phyloP scores from a whole-genome alignment of 2,329 filamentous ascomycete species.

The Penicillium sp. region DNA sequence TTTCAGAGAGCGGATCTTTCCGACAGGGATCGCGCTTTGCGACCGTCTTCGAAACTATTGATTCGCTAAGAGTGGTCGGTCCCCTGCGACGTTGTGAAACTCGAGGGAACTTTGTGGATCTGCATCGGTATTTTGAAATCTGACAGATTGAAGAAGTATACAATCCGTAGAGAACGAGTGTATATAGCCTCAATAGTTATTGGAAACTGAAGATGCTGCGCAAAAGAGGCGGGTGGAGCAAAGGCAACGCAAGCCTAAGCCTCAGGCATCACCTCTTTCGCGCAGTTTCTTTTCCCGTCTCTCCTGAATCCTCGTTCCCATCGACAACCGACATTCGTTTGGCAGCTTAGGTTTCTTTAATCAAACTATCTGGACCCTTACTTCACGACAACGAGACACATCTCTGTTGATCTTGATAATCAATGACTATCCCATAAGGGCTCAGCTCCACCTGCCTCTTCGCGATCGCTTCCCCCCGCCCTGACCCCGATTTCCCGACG shows the following conservation, averaged over 20 bases:
- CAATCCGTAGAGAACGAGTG: background rate
- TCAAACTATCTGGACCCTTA: background rate
- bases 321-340: background rate
- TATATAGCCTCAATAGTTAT: background rate
- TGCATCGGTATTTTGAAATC: background rate
- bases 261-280: conserved; percentile 1
- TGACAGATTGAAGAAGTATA: background rate
- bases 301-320: background rate
- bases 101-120: background rate
- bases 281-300: conserved; percentile 1
- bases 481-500: background rate
- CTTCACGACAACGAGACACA: background rate
- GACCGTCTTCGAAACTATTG: background rate
- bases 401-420: conserved; percentile 1
- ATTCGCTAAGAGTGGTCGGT: background rate
- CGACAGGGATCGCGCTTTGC: conserved; percentile 1
- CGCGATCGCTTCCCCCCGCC: background rate
- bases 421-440: background rate
- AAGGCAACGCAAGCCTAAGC: background rate
- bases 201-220: background rate
- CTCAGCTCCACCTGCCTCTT: conserved; percentile 6
- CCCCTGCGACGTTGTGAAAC: background rate
- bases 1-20: conserved; percentile 10
- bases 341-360: background rate
- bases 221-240: background rate